phyloP scores from a whole-genome alignment of 176 grass and related monocot genomes.

The Aegilops umbellulata region DNA sequence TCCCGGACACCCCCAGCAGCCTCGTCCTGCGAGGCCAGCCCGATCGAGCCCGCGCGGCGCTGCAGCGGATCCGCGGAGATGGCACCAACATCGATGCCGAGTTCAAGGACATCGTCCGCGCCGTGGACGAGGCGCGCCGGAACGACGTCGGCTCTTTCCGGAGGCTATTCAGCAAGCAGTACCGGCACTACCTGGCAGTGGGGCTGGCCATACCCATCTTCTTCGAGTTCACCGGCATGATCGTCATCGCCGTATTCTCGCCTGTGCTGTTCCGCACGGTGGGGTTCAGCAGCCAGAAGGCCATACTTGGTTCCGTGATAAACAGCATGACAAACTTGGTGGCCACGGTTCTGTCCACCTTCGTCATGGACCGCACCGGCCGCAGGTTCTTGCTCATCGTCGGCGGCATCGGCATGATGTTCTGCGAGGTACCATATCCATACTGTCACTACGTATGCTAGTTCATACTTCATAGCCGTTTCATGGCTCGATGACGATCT shows the following conservation, averaged over 20 bases:
- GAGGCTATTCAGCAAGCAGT: slow-evolving; percentile 34
- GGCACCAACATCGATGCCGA: slow-evolving; percentile 42
- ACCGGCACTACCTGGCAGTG: slow-evolving; percentile 49
- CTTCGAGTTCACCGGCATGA: slow-evolving; percentile 58
- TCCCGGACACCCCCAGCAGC: slow-evolving; percentile 63
- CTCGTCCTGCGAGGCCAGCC: slow-evolving; percentile 46
- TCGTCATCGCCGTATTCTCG: slow-evolving; percentile 51
- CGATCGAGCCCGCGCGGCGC: slow-evolving; percentile 36
- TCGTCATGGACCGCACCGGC: slow-evolving; percentile 37
- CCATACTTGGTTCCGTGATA: slow-evolving; percentile 49
- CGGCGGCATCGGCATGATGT: slow-evolving; percentile 37
- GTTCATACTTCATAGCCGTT: too few species aligned
- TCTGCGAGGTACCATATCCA: slow-evolving; percentile 43
- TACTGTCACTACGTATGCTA: background rate
- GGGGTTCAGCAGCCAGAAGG: slow-evolving; percentile 53
- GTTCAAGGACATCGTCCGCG: slow-evolving; percentile 46
- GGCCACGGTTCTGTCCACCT: slow-evolving; percentile 9
- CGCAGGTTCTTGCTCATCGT: slow-evolving; percentile 46
- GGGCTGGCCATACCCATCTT: slow-evolving; percentile 47
- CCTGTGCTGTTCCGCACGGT: slow-evolving; percentile 62
- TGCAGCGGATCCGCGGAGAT: slow-evolving; percentile 33
- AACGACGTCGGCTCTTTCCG: slow-evolving; percentile 48
- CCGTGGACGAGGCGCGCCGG: slow-evolving; percentile 26
- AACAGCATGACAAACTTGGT: slow-evolving; percentile 21
- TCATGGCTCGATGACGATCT: too few species aligned